Conservation (phyloP, 352 stramenopile species). For the Globisporangium sylvaticum region DNA sequence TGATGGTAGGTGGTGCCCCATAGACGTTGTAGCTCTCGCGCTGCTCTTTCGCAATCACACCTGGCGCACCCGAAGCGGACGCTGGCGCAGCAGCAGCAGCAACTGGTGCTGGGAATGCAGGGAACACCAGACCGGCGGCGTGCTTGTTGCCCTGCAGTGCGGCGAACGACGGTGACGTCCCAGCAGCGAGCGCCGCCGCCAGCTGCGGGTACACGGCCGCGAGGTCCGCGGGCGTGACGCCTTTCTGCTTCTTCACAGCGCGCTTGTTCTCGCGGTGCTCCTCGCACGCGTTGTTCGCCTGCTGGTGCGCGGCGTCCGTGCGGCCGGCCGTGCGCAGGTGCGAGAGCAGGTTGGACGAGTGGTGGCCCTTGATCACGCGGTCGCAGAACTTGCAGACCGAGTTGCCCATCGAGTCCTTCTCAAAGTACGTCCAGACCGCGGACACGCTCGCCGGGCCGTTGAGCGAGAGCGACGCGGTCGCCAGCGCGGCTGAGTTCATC, state of each 20-base stretch:
- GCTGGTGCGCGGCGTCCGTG: constrained; percentile 64
- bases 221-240: constrained; percentile 54
- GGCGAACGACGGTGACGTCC: background rate
- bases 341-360: constrained; percentile 79
- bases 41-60: constrained; percentile 43
- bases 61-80: background rate
- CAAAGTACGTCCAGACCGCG: constrained; percentile 82
- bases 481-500: constrained; percentile 2
- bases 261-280: constrained; percentile 80
- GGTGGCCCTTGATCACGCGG: constrained; percentile 82
- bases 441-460: constrained; percentile 59
- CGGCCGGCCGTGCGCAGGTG: constrained; percentile 71
- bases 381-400: constrained; percentile 84
- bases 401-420: constrained; percentile 72
- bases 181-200: constrained; percentile 21
- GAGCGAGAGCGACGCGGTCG: constrained; percentile 7
- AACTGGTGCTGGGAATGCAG: background rate
- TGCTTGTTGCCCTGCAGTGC: background rate
- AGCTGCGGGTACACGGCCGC: constrained; percentile 39
- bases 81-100: background rate
- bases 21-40: constrained; percentile 23
- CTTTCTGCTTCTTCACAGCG: constrained; percentile 71
- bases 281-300: constrained; percentile 72
- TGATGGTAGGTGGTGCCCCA: constrained; percentile 16
- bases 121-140: background rate